Base-by-base conservation (phyloP, 805 yeast genomes). In the Blastobotrys peoriensis region DNA sequence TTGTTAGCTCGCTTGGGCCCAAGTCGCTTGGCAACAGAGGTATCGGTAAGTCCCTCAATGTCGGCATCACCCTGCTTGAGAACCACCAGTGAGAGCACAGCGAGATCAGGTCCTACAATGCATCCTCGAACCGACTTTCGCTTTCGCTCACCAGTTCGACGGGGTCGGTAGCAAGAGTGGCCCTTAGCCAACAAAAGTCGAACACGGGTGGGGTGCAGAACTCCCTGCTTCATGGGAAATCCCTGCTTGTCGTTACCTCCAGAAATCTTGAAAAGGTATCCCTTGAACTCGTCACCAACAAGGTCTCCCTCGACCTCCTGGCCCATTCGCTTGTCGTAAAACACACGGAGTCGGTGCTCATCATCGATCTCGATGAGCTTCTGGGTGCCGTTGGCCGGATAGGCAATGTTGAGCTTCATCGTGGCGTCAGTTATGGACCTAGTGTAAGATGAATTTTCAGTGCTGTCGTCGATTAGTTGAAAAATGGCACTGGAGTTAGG, bases 181-280 rank as follows among this genome's bases (percentile, higher is more conserved):
- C 91, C 96, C 76, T 87, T 82, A 63, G 95, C 73, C 70, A 93
- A 79, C 70, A 93, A 81, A 66, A 93, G 82, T 73, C 86, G 88
- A 65, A 93, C 98, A 83, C 98, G 94, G 83, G 94, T 88, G 76
- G 98, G 98, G 80, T 87, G 93, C 82, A 93, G 78, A 60, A 93
- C 98, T 84, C 98, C 98, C 78, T 94, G 98, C 78, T 89, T 93
- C 98, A 94, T 93, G 78, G 98, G 98, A 96, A 93, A 93, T 79
- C 98, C 98, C 81, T 93, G 98, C 79, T 93, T 93, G 80, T 93
- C 98, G 85, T 93, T 93, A 83, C 98, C 98, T 71, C 98, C 98
- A 65, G 97, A 76, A 74, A 93, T 89, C 81, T 84, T 94, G 86
- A 93, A 89, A 70, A 87, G 74, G 88, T 93, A 93, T 69, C 98